These are phyloP conservation scores for Eucalyptus cloeziana DNA, from an alignment of 345 rosid genomes.

Conservation along the genomic window DNA sequence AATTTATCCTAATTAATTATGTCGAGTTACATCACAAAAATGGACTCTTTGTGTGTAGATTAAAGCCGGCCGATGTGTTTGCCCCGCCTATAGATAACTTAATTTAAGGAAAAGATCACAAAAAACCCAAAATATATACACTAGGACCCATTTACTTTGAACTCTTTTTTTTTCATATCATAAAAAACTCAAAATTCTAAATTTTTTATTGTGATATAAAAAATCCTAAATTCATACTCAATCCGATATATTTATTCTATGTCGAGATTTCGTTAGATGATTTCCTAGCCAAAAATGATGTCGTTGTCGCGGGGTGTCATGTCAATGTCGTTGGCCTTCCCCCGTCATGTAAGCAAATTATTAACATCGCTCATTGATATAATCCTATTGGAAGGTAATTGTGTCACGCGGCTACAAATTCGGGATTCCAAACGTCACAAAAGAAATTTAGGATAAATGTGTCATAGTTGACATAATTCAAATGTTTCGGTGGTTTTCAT, in stretches of 20 bases:
- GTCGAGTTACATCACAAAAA: neutral
- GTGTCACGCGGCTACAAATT: no score
- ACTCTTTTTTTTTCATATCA: no score
- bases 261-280: no score
- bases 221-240: neutral
- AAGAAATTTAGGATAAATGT: no score
- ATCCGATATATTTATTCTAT: no score
- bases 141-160: fast-evolving
- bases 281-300: no score
- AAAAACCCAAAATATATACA: neutral
- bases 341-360: neutral
- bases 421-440: fast-evolving
- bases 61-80: neutral
- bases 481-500: neutral
- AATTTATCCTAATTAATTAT: neutral
- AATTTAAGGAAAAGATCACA: no score
- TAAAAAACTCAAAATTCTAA: neutral
- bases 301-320: fast-evolving
- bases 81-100: neutral
- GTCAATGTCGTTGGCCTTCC: neutral
- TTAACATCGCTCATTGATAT: neutral
- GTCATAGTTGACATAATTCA: no score
- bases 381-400: no score
- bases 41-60: neutral
- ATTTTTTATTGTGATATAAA: no score